Conservation (phyloP, 139 green algal species). For the Desmodesmus armatus region DNA sequence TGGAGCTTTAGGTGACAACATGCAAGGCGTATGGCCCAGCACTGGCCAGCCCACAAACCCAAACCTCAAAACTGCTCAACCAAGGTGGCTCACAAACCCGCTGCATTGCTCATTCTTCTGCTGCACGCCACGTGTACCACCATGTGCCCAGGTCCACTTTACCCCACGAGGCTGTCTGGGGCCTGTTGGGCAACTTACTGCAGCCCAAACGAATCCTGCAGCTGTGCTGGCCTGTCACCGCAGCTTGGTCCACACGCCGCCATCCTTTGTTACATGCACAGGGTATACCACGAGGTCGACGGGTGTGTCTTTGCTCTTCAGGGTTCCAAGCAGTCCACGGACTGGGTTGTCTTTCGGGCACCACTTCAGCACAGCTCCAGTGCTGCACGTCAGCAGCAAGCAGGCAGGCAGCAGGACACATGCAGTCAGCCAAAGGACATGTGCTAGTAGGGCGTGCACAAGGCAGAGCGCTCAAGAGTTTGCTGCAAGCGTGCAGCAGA, state of each 20-base stretch:
- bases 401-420: neutral
- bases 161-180: too few species aligned
- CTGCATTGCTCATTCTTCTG: too few species aligned
- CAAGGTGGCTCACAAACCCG: too few species aligned
- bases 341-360: conserved; percentile 42
- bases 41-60: too few species aligned
- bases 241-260: conserved; percentile 28
- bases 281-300: conserved; percentile 35
- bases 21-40: too few species aligned
- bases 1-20: too few species aligned
- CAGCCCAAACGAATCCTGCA: too few species aligned
- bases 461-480: neutral
- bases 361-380: conserved; percentile 44
- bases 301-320: conserved; percentile 17
- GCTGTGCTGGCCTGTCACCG: too few species aligned
- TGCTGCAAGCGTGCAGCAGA: neutral
- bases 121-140: too few species aligned
- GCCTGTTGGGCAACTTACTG: too few species aligned
- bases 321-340: conserved; percentile 29
- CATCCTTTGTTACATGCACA: conserved; percentile 42
- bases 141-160: too few species aligned
- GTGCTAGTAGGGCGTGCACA: neutral
- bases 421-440: neutral
- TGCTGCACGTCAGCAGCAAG: neutral
- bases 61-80: too few species aligned